Conservation (phyloP, 495 filamentous ascomycete genomes). For the Penicillium macrosclerotiorum region DNA sequence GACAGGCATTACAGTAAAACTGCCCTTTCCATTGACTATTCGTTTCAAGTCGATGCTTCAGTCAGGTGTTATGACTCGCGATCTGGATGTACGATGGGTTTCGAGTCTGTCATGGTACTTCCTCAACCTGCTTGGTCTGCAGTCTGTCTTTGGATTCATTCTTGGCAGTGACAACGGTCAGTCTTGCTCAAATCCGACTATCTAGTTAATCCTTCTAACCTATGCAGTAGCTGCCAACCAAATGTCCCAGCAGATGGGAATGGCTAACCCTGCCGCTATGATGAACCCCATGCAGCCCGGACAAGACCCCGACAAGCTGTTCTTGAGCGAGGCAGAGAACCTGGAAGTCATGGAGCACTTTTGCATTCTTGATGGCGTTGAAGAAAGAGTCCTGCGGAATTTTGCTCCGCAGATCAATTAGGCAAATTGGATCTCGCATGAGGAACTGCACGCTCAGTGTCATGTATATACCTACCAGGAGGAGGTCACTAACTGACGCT, state of each 20-base stretch:
- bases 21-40: constrained; percentile 96
- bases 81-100: constrained; percentile 97
- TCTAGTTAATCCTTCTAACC: constrained; percentile 1
- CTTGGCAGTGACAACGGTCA: constrained; percentile 92
- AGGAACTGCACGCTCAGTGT: neutral
- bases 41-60: constrained; percentile 99
- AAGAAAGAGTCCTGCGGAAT: constrained; percentile 70
- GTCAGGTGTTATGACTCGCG: constrained; percentile 89
- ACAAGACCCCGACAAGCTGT: constrained; percentile 94
- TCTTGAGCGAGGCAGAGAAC: constrained; percentile 88
- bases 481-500: constrained; percentile 5
- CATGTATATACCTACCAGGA: constrained; percentile 9
- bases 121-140: constrained; percentile 90
- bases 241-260: constrained; percentile 89
- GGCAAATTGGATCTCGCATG: neutral
- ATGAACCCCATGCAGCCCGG: constrained; percentile 84
- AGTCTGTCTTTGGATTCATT: constrained; percentile 97
- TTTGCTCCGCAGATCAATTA: constrained; percentile 28
- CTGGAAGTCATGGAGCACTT: constrained; percentile 91
- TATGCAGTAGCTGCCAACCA: constrained; percentile 76
- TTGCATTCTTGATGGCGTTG: constrained; percentile 82
- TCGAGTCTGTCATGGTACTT: constrained; percentile 99
- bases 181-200: constrained; percentile 16
- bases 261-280: constrained; percentile 68
- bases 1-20: constrained; percentile 65